Evolutionary conservation across 2,329 filamentous ascomycete species (phyloP), one percentile per base, ranked within the genome.

Genomic region (Colletotrichum costaricense): DNA sequence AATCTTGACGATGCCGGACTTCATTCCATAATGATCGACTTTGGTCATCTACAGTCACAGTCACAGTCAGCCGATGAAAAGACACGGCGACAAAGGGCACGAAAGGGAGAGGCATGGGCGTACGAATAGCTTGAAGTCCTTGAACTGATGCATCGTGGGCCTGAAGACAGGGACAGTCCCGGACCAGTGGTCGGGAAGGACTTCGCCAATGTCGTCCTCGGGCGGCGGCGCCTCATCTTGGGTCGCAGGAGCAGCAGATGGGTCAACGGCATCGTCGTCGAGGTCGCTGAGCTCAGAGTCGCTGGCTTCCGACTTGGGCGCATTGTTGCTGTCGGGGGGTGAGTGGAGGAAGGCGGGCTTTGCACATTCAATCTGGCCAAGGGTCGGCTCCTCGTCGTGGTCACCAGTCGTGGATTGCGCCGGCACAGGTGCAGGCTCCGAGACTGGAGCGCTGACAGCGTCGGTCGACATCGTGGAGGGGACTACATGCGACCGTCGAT

Each of bases 11-110:
- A 99, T 98, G 46, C 97, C 97, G 26, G 95, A 97, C 84, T 95
- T 94, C 97, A 99, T 99, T 78, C 97, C 97, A 82, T 98, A 98
- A 76, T 92, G 91, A 82, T 99, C 94, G 75, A 99, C 91, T 83
- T 94, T 95, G 80, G 92, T 91, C 88, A 93, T 92, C 90, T 93
- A 74, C 38, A 72, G 22, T 56, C 62, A 19, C 33, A 33, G 52
- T 63, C 76, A 68, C 66, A 69, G 80, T 82, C 75, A 83, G 81
- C 73, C 75, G 49, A 33, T n/a, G 54, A 16, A 38, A 42, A 56
- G 55, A 26, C 42, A 64, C 67, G 74, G 49, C 46, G 16, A 56
- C 33, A 35, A 35, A 56, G 38, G 30, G 52, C 67, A 9, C 52
- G 30, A 35, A 33, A 42, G 28, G 30, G 69, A 12, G 58, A 16